Evolutionary conservation across 805 yeast species (phyloP).

Genomic region (Pichia pseudocactophila): DNA sequence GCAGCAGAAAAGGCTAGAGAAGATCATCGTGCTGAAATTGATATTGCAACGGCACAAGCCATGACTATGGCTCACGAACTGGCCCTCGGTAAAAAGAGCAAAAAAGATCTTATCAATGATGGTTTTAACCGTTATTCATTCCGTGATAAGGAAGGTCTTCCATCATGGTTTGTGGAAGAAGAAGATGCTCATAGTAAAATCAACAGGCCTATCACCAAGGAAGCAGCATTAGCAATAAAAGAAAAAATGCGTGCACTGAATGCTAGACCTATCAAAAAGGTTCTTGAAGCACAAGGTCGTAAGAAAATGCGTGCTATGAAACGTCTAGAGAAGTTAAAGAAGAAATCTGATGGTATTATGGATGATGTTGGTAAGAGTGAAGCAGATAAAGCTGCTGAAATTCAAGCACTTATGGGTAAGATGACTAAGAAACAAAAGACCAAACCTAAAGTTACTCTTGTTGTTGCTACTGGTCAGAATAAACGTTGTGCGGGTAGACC

Average conservation of each 20-base stretch:
- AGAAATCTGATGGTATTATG: constrained; percentile 84
- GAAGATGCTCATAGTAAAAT: constrained; percentile 81
- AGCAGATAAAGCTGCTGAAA: constrained; percentile 90
- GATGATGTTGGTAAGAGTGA: constrained; percentile 85
- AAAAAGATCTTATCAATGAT: constrained; percentile 81
- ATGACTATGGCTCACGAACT: constrained; percentile 97
- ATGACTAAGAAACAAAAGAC: constrained; percentile 58
- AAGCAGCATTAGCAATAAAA: constrained; percentile 71
- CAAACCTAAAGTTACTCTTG: constrained; percentile 80
- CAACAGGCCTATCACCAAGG: constrained; percentile 89
- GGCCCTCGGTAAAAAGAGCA: constrained; percentile 80
- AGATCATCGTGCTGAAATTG: constrained; percentile 56
- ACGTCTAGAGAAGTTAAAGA: constrained; percentile 79
- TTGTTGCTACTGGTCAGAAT: constrained; percentile 79
- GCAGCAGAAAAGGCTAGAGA: constrained; percentile 32
- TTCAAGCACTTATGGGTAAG: constrained; percentile 74
- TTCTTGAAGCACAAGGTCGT: constrained; percentile 94
- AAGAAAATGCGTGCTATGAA: constrained; percentile 88
- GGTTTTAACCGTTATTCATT: constrained; percentile 89
- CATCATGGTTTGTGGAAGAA: constrained; percentile 96
- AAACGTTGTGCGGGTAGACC: constrained; percentile 92
- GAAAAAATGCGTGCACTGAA: constrained; percentile 74
- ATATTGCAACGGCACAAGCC: constrained; percentile 86
- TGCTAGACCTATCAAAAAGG: constrained; percentile 98
- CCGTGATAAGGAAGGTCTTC: constrained; percentile 83